Conservation (phyloP, 2,329 filamentous ascomycete genomes). For the Ophiostoma himal-ulmi region DNA sequence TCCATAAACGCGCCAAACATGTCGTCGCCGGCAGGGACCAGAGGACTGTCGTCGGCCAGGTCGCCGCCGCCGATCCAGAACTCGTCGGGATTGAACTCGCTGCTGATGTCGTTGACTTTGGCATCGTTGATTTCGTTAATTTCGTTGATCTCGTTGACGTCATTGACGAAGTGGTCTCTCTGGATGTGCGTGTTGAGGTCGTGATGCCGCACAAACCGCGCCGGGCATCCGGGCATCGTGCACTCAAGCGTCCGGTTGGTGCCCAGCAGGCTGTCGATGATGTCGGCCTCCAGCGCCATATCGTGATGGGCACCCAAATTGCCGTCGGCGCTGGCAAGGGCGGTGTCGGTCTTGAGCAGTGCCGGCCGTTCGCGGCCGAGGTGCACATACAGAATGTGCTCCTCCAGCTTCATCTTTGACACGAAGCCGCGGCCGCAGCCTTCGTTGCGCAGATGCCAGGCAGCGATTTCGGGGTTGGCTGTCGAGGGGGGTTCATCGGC, state of each 20-base stretch:
- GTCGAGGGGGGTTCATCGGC: conserved; percentile 32
- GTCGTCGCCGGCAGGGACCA: conserved; percentile 4
- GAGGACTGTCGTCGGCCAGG: not conserved
- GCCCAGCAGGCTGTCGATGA: conserved; percentile 33
- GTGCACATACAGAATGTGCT: conserved; percentile 79
- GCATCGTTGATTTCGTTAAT: conserved; percentile 10
- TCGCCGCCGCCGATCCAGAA: conserved; percentile 24
- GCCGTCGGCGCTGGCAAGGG: not conserved
- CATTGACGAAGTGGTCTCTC: conserved; percentile 28
- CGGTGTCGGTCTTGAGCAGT: conserved; percentile 21
- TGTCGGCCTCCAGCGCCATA: conserved; percentile 19
- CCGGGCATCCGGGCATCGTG: conserved; percentile 37
- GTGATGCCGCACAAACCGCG: conserved; percentile 45
- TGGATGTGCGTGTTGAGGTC: conserved; percentile 39
- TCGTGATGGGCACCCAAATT: not conserved
- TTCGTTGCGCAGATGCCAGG: conserved; percentile 53
- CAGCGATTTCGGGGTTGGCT: conserved; percentile 48
- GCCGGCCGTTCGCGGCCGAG: conserved; percentile 51
- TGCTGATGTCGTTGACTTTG: not conserved
- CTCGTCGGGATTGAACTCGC: conserved; percentile 16
- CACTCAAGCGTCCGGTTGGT: conserved; percentile 43
- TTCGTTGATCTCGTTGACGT: not conserved
- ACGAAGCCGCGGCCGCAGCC: conserved; percentile 72
- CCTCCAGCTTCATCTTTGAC: conserved; percentile 71
- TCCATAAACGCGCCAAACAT: conserved; percentile 18